Evolutionary conservation across 148 eudicot genomes (phyloP).

Genomic region (Camellia sinensis): DNA sequence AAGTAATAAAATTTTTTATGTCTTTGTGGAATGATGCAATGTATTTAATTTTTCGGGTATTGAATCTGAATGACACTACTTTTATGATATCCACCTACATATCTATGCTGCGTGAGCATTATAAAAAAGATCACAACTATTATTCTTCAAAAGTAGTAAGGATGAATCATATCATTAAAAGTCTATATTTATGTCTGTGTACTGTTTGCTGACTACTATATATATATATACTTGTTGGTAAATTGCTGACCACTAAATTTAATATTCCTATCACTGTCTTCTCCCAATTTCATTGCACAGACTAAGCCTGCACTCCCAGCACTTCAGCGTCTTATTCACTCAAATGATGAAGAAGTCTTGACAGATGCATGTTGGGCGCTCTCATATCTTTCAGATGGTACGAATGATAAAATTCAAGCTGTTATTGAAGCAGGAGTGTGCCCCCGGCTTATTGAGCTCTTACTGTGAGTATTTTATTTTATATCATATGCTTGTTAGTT

Average conservation of each 20-base stretch:
- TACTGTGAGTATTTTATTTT: constrained; percentile 39
- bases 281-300: constrained; percentile 26
- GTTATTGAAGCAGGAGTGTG: constrained; percentile 64
- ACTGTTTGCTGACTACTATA: not conserved
- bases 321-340: constrained; percentile 51
- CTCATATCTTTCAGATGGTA: constrained; percentile 70
- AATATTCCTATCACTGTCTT: not conserved
- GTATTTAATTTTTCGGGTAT: not conserved
- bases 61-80: not conserved
- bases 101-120: not conserved
- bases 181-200: not conserved
- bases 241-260: not conserved
- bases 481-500: not conserved
- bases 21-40: not conserved
- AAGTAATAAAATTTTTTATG: too few species aligned
- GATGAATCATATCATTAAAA: not conserved
- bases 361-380: constrained; percentile 75
- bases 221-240: not conserved
- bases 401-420: constrained; percentile 69
- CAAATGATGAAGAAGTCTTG: constrained; percentile 59
- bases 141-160: not conserved
- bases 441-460: constrained; percentile 51
- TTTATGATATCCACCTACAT: not conserved
- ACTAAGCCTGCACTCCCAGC: constrained; percentile 58
- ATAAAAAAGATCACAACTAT: not conserved